Evolutionary conservation across 257 asterid species (phyloP).

Genomic region (Solanum piurae): DNA sequence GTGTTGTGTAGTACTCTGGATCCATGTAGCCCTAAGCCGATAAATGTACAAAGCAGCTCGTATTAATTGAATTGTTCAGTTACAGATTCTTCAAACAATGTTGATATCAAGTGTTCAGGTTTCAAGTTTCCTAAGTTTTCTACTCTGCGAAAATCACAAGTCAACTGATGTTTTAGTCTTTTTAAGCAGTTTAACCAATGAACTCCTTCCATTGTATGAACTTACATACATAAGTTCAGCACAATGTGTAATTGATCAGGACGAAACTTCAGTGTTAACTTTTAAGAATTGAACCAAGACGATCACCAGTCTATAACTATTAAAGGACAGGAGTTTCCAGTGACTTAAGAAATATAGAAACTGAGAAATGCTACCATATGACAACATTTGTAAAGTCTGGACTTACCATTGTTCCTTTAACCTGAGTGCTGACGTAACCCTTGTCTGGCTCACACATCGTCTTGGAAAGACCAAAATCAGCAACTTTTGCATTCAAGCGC

Average conservation of each 20-base stretch:
- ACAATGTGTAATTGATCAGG: neutral
- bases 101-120: neutral
- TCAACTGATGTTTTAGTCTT: neutral
- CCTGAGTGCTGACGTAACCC: slow-evolving; percentile 7
- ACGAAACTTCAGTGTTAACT: neutral
- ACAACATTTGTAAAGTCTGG: neutral
- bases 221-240: accelerated
- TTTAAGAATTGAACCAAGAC: neutral
- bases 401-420: slow-evolving; percentile 11
- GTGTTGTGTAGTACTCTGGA: slow-evolving; percentile 11
- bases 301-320: neutral
- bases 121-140: neutral
- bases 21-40: slow-evolving; percentile 6
- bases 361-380: neutral
- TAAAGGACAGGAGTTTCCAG: neutral
- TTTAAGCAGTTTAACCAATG: neutral
- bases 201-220: neutral
- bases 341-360: neutral
- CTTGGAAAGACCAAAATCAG: slow-evolving; percentile 12
- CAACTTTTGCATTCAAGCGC: neutral
- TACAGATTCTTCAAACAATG: neutral
- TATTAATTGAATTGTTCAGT: neutral
- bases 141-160: neutral
- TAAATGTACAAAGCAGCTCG: neutral
- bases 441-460: slow-evolving; percentile 1